These are phyloP conservation scores for Haplosporangium sp. DNA, from an alignment of 371 early-diverging fungal genomes.

Conservation along the genomic window DNA sequence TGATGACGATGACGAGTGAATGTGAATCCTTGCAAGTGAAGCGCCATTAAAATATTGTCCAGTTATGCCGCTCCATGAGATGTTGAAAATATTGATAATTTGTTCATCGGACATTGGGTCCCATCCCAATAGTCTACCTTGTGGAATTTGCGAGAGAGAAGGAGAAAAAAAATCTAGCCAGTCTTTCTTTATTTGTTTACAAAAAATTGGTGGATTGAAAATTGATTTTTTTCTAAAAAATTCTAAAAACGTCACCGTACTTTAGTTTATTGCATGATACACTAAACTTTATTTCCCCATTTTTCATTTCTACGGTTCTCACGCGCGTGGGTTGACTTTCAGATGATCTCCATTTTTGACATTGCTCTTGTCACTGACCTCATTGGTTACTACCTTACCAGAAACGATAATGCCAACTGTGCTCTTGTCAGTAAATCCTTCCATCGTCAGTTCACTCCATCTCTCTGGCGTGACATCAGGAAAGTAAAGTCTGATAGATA, in stretches of 20 bases:
- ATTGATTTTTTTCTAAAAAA: background rate
- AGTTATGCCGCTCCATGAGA: no score
- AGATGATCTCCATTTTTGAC: background rate
- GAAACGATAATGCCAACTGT: background rate
- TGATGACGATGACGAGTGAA: no score
- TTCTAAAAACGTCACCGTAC: no score
- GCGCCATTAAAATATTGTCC: no score
- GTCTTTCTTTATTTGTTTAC: background rate
- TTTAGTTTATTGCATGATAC: no score
- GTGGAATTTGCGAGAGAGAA: slow-evolving; percentile 8
- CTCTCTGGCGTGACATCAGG: background rate
- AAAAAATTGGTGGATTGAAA: slow-evolving; percentile 3
- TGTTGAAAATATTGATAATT: no score
- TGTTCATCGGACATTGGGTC: background rate
- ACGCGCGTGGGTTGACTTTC: no score
- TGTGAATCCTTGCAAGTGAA: no score
- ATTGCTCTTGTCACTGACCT: background rate
- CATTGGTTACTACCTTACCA: background rate
- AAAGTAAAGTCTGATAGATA: no score
- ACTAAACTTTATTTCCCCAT: no score
- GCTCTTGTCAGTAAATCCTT: background rate
- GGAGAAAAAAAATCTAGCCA: slow-evolving; percentile 1
- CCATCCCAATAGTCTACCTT: slow-evolving; percentile 4
- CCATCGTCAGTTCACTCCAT: background rate
- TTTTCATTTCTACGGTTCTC: no score